These are phyloP conservation scores for Russula virescens DNA, from an alignment of 768 basidiomycete genomes.

Conservation along the genomic window DNA sequence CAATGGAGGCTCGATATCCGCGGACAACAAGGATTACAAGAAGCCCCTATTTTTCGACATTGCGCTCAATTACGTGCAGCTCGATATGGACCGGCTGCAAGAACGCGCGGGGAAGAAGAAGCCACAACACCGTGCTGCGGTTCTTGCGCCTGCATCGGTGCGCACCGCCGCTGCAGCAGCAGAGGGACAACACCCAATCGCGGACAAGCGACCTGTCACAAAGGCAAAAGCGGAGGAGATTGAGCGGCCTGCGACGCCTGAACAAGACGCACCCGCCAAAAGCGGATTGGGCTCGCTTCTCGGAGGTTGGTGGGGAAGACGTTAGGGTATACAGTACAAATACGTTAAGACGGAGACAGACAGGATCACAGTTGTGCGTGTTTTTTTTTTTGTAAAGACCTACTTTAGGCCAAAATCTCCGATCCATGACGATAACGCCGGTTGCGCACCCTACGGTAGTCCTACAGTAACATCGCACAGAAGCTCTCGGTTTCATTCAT, in stretches of 20 bases:
- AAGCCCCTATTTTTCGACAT: conserved; percentile 94
- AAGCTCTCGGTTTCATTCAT: neutral
- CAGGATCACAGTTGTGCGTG: too few relatives aligned
- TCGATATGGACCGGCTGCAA: conserved; percentile 75
- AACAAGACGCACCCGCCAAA: conserved; percentile 37
- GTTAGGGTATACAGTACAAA: conserved; percentile 13
- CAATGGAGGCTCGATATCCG: conserved; percentile 55
- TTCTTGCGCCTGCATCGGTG: conserved; percentile 26
- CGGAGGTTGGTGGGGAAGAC: conserved; percentile 80
- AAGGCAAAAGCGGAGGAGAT: conserved; percentile 56
- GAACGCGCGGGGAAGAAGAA: conserved; percentile 68
- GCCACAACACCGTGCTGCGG: conserved; percentile 23
- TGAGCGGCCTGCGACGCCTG: conserved; percentile 44
- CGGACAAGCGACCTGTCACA: conserved; percentile 44
- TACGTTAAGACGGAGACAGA: too few relatives aligned
- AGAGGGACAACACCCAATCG: conserved; percentile 27
- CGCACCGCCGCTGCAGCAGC: conserved; percentile 21
- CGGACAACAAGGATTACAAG: conserved; percentile 48
- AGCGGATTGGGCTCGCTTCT: conserved; percentile 62
- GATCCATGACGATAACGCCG: neutral
- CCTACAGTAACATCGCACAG: neutral
- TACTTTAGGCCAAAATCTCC: neutral
- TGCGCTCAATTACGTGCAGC: conserved; percentile 84
- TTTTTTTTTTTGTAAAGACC: neutral
- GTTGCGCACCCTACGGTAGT: neutral